phyloP scores from a whole-genome alignment of 2,329 filamentous ascomycete genomes.

The Fusarium solani-melongenae region DNA sequence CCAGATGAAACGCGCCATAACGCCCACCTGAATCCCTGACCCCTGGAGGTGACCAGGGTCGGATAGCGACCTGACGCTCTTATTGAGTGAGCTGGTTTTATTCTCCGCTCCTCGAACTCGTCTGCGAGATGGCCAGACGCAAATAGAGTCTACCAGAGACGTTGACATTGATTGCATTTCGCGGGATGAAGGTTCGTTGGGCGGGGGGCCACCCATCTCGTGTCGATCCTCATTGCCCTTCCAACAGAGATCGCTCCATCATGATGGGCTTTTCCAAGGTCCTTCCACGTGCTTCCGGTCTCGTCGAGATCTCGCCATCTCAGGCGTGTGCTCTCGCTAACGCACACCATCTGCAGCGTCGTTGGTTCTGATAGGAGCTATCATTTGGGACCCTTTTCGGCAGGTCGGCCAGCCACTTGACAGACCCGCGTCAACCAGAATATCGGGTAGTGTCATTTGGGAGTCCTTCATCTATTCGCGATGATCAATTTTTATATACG shows the following conservation, averaged over 20 bases:
- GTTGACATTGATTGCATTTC: slow-evolving; percentile 12
- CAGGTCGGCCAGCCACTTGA: slow-evolving; percentile 1
- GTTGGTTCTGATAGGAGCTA: neutral
- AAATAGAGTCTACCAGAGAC: neutral
- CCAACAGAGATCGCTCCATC: slow-evolving; percentile 16
- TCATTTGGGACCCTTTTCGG: neutral
- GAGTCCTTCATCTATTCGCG: neutral
- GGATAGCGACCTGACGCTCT: slow-evolving; percentile 20
- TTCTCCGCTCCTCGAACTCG: slow-evolving; percentile 1
- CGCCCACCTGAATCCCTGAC: slow-evolving; percentile 27
- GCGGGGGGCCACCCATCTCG: neutral
- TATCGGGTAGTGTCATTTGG: neutral
- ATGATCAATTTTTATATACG: neutral
- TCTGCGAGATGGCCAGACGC: neutral
- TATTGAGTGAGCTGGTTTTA: slow-evolving; percentile 18
- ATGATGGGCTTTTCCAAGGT: neutral
- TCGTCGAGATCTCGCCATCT: neutral
- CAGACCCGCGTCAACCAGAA: slow-evolving; percentile 5
- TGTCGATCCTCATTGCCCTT: slow-evolving; percentile 35
- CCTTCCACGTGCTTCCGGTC: slow-evolving; percentile 2
- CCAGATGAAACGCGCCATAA: slow-evolving; percentile 37
- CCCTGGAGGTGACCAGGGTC: slow-evolving; percentile 6
- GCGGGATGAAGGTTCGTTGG: neutral
- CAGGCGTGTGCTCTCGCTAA: slow-evolving; percentile 6
- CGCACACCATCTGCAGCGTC: neutral